phyloP scores from a whole-genome alignment of 2,329 filamentous ascomycete species.

The Beauveria brongniartii region DNA sequence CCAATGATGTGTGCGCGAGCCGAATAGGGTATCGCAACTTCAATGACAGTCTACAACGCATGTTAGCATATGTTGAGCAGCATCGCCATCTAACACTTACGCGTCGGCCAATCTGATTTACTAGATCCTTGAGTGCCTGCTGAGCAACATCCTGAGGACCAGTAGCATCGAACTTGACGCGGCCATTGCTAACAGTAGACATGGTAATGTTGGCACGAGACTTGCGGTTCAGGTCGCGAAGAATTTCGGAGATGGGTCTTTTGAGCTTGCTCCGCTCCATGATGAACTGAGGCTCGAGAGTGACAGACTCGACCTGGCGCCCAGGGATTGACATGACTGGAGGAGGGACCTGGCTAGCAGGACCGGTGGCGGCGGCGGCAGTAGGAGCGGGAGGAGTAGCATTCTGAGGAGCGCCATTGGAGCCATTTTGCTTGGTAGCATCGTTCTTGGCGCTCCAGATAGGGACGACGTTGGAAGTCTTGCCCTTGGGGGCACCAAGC shows the following conservation, averaged over 20 bases:
- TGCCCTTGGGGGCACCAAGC: conserved; percentile 62
- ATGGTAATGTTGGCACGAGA: conserved; percentile 81
- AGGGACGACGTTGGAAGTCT: conserved; percentile 57
- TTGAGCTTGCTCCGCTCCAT: conserved; percentile 70
- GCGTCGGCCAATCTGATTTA: conserved; percentile 72
- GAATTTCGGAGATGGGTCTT: conserved; percentile 74
- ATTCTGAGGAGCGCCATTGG: conserved; percentile 44
- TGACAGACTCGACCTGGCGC: conserved; percentile 69
- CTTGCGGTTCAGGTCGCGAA: conserved; percentile 87
- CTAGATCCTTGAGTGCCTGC: conserved; percentile 81
- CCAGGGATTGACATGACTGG: conserved; percentile 70
- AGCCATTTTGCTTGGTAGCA: conserved; percentile 45
- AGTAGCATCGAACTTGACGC: conserved; percentile 73
- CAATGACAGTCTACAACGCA: conserved; percentile 42
- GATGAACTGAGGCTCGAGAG: conserved; percentile 67
- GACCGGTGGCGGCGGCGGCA: conserved; percentile 33
- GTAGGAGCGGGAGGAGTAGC: conserved; percentile 56
- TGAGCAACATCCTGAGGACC: conserved; percentile 78
- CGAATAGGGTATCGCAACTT: conserved; percentile 74
- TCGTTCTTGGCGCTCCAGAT: conserved; percentile 71
- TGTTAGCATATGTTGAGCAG: conserved; percentile 15
- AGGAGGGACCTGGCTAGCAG: conserved; percentile 27
- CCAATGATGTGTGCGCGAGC: conserved; percentile 88
- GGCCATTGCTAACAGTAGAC: conserved; percentile 62
- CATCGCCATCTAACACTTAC: not conserved